Evolutionary conservation across 2,329 filamentous ascomycete species (phyloP).

Genomic region (Teratosphaeria gauchensis): DNA sequence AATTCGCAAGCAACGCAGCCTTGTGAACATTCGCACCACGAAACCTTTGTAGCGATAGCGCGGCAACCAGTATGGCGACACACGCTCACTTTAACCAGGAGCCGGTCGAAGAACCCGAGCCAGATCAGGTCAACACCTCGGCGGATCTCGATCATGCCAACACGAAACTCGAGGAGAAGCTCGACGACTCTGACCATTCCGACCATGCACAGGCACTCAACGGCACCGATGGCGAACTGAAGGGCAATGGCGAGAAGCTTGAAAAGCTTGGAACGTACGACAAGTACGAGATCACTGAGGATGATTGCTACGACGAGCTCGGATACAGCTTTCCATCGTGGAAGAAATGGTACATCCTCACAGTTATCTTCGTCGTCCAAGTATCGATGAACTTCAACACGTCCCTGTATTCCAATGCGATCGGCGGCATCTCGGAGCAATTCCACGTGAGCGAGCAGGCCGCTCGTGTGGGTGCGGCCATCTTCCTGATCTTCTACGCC

Average conservation of each 20-base stretch:
- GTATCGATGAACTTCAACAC: constrained; percentile 53
- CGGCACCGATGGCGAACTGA: not conserved
- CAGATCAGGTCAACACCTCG: constrained; percentile 15
- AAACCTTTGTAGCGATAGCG: not conserved
- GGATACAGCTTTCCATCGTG: constrained; percentile 39
- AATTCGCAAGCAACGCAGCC: not conserved
- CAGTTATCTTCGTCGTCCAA: constrained; percentile 44
- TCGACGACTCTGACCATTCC: constrained; percentile 10
- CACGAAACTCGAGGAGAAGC: constrained; percentile 18
- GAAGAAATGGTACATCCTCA: constrained; percentile 47
- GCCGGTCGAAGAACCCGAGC: constrained; percentile 7
- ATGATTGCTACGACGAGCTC: constrained; percentile 41
- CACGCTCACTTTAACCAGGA: constrained; percentile 16
- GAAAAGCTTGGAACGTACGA: constrained; percentile 29
- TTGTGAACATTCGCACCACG: not conserved
- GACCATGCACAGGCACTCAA: constrained; percentile 8
- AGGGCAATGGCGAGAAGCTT: constrained; percentile 10
- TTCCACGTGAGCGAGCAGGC: constrained; percentile 39
- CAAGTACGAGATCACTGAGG: constrained; percentile 40
- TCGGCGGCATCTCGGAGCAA: constrained; percentile 36
- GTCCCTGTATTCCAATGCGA: constrained; percentile 45
- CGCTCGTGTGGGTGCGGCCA: constrained; percentile 39
- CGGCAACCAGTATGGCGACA: constrained; percentile 3
- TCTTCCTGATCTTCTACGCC: constrained; percentile 44
- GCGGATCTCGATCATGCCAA: constrained; percentile 19